Conservation (phyloP, 345 rosid genomes). For the Trapa bicornis region DNA sequence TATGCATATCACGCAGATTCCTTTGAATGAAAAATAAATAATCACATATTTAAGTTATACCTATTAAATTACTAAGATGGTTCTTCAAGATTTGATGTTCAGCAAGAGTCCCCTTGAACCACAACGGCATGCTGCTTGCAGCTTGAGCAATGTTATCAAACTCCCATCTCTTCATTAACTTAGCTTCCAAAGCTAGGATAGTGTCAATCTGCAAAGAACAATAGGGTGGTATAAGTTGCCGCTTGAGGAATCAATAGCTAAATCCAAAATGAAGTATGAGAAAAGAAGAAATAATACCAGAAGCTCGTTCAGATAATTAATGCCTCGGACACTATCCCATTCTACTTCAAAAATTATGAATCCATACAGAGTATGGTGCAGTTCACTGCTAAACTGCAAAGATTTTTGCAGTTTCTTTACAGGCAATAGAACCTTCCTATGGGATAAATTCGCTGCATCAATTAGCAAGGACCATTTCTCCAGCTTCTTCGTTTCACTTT, state of each 20-base stretch:
- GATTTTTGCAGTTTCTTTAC: constrained; percentile 57
- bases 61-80: constrained; percentile 43
- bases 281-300: constrained; percentile 39
- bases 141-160: constrained; percentile 86
- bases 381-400: constrained; percentile 45
- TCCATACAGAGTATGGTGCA: constrained; percentile 72
- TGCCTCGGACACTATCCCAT: constrained; percentile 75
- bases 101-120: constrained; percentile 67
- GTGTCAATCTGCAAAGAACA: constrained; percentile 64
- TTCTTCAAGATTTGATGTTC: constrained; percentile 44
- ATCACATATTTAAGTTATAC: constrained; percentile 15
- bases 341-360: constrained; percentile 86
- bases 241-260: background rate
- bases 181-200: constrained; percentile 79
- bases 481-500: constrained; percentile 24
- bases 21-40: background rate
- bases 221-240: background rate
- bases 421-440: constrained; percentile 42
- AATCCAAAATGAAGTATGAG: constrained; percentile 8
- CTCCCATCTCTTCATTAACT: constrained; percentile 92
- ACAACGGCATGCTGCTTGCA: constrained; percentile 37
- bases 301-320: constrained; percentile 84
- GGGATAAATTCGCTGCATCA: constrained; percentile 45
- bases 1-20: background rate
- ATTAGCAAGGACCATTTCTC: constrained; percentile 63